Evolutionary conservation across 192 early-diverging fungal genomes (phyloP), one percentile per base, ranked within the genome.

Genomic region (Globomyces pollinis-pini): DNA sequence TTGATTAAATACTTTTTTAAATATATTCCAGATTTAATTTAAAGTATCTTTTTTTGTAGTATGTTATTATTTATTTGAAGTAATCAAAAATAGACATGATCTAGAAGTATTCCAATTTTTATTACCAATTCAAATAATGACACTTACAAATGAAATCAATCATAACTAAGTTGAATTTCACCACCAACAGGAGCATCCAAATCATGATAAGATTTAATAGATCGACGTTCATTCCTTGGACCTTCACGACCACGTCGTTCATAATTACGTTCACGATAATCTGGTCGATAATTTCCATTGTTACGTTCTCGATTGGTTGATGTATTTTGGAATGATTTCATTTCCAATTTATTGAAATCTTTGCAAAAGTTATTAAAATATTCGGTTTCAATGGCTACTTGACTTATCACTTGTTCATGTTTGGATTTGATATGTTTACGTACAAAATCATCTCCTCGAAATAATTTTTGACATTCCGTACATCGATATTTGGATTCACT

Each of bases 371-470:
- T 88, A 72, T 98, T 95, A 65, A 87, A 93, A 50, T 85, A 88
- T 6, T 69, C 73, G 16, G 86, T 70, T 65, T 94, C 89, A 35
- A 72, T 68, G 60, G 76, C 75, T 20, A 86, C 57, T 39, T 63
- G 61, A 39, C 83, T 84, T 47, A 87, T 60, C 55, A 83, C 75
- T 28, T 87, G 85, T 11, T 84, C 75, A 66, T 98, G 96, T 72
- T 98, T 98, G 53, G 78, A 80, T 58, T 78, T 64, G 62, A 98
- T 88, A 62, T 98, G 96, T 71, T 98, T 98, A 67, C 79, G 80
- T 20, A 96, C 91, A 85, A 90, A 98, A 57, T 88, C 86, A 31
- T 87, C 79, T 20, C 90, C 96, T 64, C 88, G 86, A 77, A 98
- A 98, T 35, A 94, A 86, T 80, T 98, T 98, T 16, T 72, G 77